These are phyloP conservation scores for Cornus controversa DNA, from an alignment of 148 eudicot genomes.

Conservation along the genomic window DNA sequence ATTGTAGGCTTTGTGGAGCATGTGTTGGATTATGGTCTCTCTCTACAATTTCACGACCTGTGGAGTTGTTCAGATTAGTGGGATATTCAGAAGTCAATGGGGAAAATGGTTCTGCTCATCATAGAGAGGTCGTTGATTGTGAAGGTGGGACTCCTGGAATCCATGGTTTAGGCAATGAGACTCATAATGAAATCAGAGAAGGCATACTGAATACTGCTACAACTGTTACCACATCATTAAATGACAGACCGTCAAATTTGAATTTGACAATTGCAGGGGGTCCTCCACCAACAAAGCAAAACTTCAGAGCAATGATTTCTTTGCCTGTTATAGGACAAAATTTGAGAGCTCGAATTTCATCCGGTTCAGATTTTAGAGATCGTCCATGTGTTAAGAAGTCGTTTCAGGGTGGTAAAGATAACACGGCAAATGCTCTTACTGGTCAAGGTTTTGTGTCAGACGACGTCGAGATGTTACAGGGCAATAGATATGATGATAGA, in stretches of 20 bases:
- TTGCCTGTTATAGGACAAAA: constrained; percentile 84
- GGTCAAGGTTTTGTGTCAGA: background rate
- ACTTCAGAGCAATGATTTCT: constrained; percentile 77
- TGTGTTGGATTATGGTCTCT: constrained; percentile 66
- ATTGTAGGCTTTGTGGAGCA: constrained; percentile 70
- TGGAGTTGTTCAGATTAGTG: constrained; percentile 55
- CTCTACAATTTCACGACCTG: constrained; percentile 46
- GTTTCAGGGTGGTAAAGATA: background rate
- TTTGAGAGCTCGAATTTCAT: constrained; percentile 66
- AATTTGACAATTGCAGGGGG: constrained; percentile 93
- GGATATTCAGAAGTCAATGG: constrained; percentile 44
- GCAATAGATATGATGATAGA: background rate
- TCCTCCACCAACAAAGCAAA: constrained; percentile 76
- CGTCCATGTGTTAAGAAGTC: background rate
- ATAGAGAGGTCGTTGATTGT: background rate
- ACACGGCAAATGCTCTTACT: constrained; percentile 4
- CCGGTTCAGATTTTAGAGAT: constrained; percentile 28
- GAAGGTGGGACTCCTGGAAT: constrained; percentile 5
- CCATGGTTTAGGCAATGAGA: constrained; percentile 24
- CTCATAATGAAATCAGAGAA: constrained; percentile 25
- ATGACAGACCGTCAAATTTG: constrained; percentile 25
- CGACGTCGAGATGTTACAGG: constrained; percentile 1
- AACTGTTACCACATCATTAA: constrained; percentile 26
- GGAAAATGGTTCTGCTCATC: constrained; percentile 20
- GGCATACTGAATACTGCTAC: constrained; percentile 16